Base-by-base conservation (phyloP, 2,329 filamentous ascomycete species). In the Arthrobotrys musiformis region DNA sequence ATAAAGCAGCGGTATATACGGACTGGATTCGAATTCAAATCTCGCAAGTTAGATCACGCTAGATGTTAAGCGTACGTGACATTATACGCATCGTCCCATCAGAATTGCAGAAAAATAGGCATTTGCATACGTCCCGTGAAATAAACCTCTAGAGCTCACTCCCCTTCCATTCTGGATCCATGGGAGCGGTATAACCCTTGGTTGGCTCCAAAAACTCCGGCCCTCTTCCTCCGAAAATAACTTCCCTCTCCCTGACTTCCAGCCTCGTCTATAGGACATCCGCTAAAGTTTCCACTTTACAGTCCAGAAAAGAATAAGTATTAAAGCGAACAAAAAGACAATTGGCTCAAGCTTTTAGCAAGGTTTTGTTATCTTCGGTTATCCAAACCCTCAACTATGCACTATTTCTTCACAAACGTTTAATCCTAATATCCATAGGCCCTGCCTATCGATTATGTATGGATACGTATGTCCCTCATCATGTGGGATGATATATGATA, bases 141-240 rank as follows among this genome's bases (percentile, higher is more conserved):
- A 26, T 19, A 54, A n/a, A n/a, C n/a, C n/a, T 24, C 33, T 37
- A 8, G 33, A 58, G 30, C 33, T 58, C 52, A 37, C 52, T n/a
- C n/a, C n/a, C 52, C 33, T 58, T 33, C 54, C 54, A 58, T 61
- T 64, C 60, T 64, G 24, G 15, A 42, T 42, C 40, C 4, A 42
- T 17, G 40, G 68, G 56, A 64, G 37, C 68, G 17, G 37, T 48
- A 19, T 28, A 68, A 63, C 44, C 72, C n/a, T n/a, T n/a, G n/a
- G n/a, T 74, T 76, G 64, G 62, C 54, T 61, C 33, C 15, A 37
- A 33, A n/a, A n/a, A n/a, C n/a, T 30, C 56, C 60, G 60, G 69
- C 48, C 60, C 69, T 73, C 54, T 61, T 33, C 33, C 72, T 50
- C 72, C 72, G 72, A 76, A 76, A 76, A 76, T 76, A 76, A 64